These are phyloP conservation scores for Acanthochlamys bracteata DNA, from an alignment of 106 monocot genomes.

Conservation along the genomic window DNA sequence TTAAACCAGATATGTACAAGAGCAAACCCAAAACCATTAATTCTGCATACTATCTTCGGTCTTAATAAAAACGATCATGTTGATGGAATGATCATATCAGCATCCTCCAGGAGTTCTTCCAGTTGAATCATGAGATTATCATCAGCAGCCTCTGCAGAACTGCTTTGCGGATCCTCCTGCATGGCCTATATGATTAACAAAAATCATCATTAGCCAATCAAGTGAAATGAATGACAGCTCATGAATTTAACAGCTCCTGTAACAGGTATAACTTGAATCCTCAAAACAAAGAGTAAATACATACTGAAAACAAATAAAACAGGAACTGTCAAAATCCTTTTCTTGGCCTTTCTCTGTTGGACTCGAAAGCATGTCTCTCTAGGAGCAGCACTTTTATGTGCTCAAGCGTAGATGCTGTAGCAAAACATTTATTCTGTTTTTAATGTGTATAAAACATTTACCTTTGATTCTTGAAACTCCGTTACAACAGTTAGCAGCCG, in stretches of 20 bases:
- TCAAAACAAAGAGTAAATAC: no score
- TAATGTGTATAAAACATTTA: conserved; percentile 9
- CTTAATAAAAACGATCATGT: neutral
- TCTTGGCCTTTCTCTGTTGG: no score
- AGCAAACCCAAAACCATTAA: no score
- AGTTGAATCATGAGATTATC: conserved; percentile 57
- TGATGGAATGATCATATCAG: conserved; percentile 22
- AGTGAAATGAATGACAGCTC: neutral
- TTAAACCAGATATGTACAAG: no score
- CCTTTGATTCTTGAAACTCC: conserved; percentile 71
- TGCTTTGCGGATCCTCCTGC: conserved; percentile 33
- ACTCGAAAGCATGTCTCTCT: no score
- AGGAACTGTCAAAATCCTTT: no score
- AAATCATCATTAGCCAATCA: neutral
- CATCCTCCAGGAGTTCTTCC: conserved; percentile 50
- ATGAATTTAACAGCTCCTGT: neutral
- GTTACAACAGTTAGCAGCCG: conserved; percentile 64
- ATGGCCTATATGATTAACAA: conserved; percentile 20
- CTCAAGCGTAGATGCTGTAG: no score
- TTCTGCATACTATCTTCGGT: neutral
- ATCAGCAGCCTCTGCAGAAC: conserved; percentile 30
- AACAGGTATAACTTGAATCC: no score
- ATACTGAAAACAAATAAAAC: no score
- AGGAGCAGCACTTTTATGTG: no score
- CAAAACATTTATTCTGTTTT: neutral